Evolutionary conservation across 2,329 filamentous ascomycete genomes (phyloP).

Genomic region (Ophiostoma montium): DNA sequence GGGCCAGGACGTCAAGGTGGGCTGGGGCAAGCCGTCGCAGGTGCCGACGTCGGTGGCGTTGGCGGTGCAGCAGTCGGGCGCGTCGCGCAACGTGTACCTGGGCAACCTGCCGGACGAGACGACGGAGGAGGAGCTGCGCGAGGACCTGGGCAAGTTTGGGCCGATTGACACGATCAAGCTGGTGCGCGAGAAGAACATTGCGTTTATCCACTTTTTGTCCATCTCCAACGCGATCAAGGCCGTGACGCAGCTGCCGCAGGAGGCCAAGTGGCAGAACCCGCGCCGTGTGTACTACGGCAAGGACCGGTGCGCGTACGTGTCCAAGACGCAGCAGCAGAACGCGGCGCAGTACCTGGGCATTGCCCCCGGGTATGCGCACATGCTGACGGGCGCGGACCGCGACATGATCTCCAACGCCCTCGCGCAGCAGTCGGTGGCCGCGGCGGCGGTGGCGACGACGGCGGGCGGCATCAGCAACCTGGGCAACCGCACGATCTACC

Average conservation of each 20-base stretch:
- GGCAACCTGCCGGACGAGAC: constrained; percentile 87
- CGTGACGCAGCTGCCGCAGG: constrained; percentile 88
- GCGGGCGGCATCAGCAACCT: constrained; percentile 95
- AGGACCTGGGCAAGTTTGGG: constrained; percentile 92
- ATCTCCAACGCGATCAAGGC: constrained; percentile 98
- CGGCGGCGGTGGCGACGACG: constrained; percentile 89
- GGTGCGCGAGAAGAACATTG: constrained; percentile 94
- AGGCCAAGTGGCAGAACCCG: constrained; percentile 91
- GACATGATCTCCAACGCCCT: constrained; percentile 93
- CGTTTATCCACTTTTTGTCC: constrained; percentile 93
- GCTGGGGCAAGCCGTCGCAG: constrained; percentile 97
- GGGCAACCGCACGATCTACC: constrained; percentile 92
- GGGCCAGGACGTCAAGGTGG: constrained; percentile 98
- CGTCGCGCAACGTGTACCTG: constrained; percentile 92
- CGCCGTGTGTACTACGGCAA: constrained; percentile 97
- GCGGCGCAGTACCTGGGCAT: constrained; percentile 96
- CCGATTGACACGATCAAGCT: constrained; percentile 96
- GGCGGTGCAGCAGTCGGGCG: constrained; percentile 92
- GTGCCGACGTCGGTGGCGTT: constrained; percentile 95
- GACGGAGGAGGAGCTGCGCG: constrained; percentile 78
- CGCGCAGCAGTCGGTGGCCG: constrained; percentile 93
- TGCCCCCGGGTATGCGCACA: constrained; percentile 88
- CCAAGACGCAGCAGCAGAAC: constrained; percentile 98
- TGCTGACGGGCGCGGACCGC: constrained; percentile 88
- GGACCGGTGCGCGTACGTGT: constrained; percentile 95